Evolutionary conservation across 805 yeast species (phyloP).

Genomic region (Monosporozyma siamensis): DNA sequence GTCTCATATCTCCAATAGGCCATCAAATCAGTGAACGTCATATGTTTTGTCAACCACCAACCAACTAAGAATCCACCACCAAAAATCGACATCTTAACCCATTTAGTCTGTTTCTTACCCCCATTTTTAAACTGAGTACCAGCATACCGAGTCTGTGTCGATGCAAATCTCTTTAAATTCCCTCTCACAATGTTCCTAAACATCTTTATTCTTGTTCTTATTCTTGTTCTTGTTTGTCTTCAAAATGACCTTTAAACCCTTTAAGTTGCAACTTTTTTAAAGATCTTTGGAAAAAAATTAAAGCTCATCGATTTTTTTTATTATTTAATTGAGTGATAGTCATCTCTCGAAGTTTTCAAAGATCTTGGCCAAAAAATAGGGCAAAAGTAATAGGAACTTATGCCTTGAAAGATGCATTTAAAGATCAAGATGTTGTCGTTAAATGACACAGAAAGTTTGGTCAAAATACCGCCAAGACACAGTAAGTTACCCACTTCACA

Average conservation of each 20-base stretch:
- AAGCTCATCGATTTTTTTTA: no score
- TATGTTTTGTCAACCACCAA: slow-evolving; percentile 27
- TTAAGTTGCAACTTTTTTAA: no score
- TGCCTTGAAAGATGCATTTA: slow-evolving; percentile 20
- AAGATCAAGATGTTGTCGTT: slow-evolving; percentile 20
- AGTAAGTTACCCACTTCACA: slow-evolving; percentile 44
- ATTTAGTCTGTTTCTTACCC: neutral
- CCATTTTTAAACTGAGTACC: slow-evolving; percentile 1
- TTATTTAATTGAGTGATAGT: no score
- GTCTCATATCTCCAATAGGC: slow-evolving; percentile 29
- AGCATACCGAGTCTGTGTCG: neutral
- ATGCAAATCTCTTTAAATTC: slow-evolving; percentile 1
- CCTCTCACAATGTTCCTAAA: neutral
- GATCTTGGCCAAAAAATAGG: no score
- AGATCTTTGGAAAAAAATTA: no score
- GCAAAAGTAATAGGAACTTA: no score
- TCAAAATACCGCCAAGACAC: slow-evolving; percentile 6
- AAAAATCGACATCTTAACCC: slow-evolving; percentile 25
- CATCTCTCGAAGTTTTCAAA: no score
- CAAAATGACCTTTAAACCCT: no score
- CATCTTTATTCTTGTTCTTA: neutral
- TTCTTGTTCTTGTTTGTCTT: no score
- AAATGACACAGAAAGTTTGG: slow-evolving; percentile 16
- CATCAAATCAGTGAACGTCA: slow-evolving; percentile 29
- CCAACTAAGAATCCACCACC: slow-evolving; percentile 26